Base-by-base conservation (phyloP, 2,329 filamentous ascomycete species). In the Dryadomyces quercus-mongolicae region DNA sequence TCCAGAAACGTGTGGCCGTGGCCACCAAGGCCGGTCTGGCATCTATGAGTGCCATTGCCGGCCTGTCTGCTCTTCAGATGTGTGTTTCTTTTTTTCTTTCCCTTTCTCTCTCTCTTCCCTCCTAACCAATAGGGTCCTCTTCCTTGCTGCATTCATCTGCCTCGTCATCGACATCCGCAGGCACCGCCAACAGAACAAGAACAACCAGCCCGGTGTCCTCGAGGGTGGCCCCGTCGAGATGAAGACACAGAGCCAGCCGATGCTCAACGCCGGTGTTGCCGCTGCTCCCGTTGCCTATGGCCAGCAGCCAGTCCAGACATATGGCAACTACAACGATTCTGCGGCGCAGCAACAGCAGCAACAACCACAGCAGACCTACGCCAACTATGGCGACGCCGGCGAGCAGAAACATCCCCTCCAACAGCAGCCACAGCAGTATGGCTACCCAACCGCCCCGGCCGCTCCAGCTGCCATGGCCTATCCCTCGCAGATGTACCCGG, bases 131-230 rank as follows among this genome's bases (percentile, higher is more conserved):
- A 59, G 55, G 57, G 53, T 61, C 12, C 49, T 65, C 9, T 74
- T 74, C 53, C 65, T 72, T 9, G 71, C 69, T 2, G 70, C 72
- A 0, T 73, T 72, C 54, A 70, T 70, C 20, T 73, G 73, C 57
- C 62, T 75, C 4, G 60, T 63, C n/a, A 62, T 64, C 54, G 60
- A 62, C 34, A 60, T 63, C 55, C 65, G 63, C 38, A 55, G 64
- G 38, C 60, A 63, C 57, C 59, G 59, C 49, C 4, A 31, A 31
- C 57, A 60, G 45, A 55, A 54, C 16, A 60, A 61, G 51, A 62
- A 60, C 52, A 42, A 46, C 8, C 50, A 52, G 49, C 44, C 49
- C 4, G 10, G 51, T 36, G 47, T 54, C 50, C 56, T 62, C 58
- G 61, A 61, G 47, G 56, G 53, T 18, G 62, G 58, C 4, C 55